phyloP scores from a whole-genome alignment of 2,329 filamentous ascomycete genomes.

The Fusarium nelsonii region DNA sequence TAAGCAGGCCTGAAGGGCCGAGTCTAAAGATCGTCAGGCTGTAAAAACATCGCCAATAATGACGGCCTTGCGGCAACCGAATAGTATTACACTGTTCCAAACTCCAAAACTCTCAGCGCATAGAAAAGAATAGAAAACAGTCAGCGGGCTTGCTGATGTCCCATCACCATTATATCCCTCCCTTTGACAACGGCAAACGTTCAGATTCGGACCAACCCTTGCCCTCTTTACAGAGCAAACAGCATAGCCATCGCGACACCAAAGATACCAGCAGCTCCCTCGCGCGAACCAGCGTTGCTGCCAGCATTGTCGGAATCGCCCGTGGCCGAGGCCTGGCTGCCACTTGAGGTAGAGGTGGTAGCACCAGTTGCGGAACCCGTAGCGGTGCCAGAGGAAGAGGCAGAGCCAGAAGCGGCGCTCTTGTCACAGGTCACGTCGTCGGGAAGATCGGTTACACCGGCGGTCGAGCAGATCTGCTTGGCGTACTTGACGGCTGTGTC shows the following conservation, averaged over 20 bases:
- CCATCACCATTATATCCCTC: conserved; percentile 15
- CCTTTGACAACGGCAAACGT: not conserved
- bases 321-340: conserved; percentile 6
- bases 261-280: conserved; percentile 40
- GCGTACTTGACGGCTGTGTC: conserved; percentile 55
- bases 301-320: not conserved
- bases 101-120: conserved; percentile 28
- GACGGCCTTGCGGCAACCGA: conserved; percentile 20
- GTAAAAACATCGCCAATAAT: conserved; percentile 6
- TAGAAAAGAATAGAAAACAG: conserved; percentile 21
- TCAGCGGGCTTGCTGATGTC: not conserved
- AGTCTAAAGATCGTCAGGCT: not conserved
- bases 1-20: not conserved
- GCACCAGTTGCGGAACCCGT: conserved; percentile 13
- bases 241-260: conserved; percentile 49
- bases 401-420: conserved; percentile 18
- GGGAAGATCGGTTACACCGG: conserved; percentile 53
- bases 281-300: conserved; percentile 28
- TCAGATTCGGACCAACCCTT: not conserved
- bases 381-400: not conserved
- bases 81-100: conserved; percentile 26
- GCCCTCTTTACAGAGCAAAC: conserved; percentile 46
- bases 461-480: conserved; percentile 54
- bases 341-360: conserved; percentile 26
- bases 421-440: conserved; percentile 54